A percentile compares a stretch with the other conserved stretches of the same genome.
Evolutionary conservation across 2,329 filamentous ascomycete species (phyloP).

Genomic region (Hypoxylon sp.): DNA sequence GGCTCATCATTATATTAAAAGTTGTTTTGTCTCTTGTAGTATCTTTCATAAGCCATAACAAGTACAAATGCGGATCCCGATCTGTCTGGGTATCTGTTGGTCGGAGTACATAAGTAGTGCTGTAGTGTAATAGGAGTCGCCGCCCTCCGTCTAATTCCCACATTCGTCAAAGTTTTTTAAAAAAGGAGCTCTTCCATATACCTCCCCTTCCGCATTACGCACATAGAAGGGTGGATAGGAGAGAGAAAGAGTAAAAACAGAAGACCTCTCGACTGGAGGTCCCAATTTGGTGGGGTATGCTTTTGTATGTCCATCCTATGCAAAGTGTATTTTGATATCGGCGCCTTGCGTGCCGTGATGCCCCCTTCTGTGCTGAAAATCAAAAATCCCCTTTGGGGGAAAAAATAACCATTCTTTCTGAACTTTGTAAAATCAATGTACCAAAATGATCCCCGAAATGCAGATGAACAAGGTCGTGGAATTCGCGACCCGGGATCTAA

Average conservation of each 20-base stretch:
- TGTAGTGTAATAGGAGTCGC: conserved; percentile 27
- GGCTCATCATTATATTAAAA: conserved; percentile 33
- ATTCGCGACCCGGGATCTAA: conserved; percentile 25
- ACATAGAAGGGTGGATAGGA: conserved; percentile 20
- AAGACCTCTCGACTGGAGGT: conserved; percentile 17
- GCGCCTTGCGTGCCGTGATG: conserved; percentile 30
- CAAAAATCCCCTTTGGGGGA: background rate
- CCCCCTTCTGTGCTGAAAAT: conserved; percentile 32
- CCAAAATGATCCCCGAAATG: conserved; percentile 24
- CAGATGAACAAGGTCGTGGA: conserved; percentile 33
- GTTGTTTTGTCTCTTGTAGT: conserved; percentile 25
- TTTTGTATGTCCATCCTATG: conserved; percentile 50
- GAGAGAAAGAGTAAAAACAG: conserved; percentile 8
- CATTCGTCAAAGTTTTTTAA: conserved; percentile 25
- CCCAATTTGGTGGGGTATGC: conserved; percentile 33
- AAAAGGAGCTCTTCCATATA: conserved; percentile 11
- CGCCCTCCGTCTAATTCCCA: conserved; percentile 42
- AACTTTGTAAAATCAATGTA: conserved; percentile 30
- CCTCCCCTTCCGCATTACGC: background rate
- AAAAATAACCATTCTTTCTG: conserved; percentile 30
- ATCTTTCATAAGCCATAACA: conserved; percentile 43
- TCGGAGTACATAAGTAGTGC: conserved; percentile 13
- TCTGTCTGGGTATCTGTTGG: conserved; percentile 43
- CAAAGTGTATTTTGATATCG: conserved; percentile 42
- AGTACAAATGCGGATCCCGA: conserved; percentile 40